Conservation (phyloP, 208 protist genomes). For the Wallacemonas collosoma region DNA sequence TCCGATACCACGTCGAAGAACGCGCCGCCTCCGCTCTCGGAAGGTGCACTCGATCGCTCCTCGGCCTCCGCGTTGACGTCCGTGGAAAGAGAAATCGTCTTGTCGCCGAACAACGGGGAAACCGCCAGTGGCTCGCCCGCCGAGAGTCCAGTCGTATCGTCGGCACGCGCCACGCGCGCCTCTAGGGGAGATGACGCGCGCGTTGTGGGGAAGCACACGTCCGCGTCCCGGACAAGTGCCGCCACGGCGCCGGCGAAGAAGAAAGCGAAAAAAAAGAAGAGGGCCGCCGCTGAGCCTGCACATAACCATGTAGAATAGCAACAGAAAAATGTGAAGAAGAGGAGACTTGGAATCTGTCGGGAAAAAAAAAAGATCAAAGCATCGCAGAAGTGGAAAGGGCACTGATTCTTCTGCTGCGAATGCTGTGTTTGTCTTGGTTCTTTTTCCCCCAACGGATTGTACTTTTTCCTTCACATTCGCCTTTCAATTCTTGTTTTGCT, state of each 20-base stretch:
- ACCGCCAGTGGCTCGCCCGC: not conserved
- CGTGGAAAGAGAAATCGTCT: not conserved
- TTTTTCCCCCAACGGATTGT: no score
- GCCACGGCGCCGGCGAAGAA: not conserved
- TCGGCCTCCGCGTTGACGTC: not conserved
- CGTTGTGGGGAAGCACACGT: not conserved
- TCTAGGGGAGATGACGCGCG: not conserved
- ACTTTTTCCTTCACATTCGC: no score
- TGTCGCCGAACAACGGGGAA: constrained; percentile 15
- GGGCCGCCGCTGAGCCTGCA: not conserved
- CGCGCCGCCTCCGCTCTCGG: not conserved
- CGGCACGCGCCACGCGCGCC: no score
- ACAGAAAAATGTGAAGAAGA: not conserved
- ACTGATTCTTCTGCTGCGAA: no score
- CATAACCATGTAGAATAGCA: constrained; percentile 2
- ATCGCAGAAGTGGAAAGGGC: no score
- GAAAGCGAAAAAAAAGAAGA: constrained; percentile 20
- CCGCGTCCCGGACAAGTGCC: not conserved
- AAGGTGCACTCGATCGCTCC: not conserved
- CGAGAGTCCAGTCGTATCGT: not conserved
- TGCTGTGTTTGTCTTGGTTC: no score
- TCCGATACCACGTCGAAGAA: not conserved
- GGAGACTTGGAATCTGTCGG: not conserved
- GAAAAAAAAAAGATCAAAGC: not conserved
- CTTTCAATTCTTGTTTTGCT: no score